Evolutionary conservation across 2,329 filamentous ascomycete species (phyloP).

Genomic region (Hypoxylon sp.): DNA sequence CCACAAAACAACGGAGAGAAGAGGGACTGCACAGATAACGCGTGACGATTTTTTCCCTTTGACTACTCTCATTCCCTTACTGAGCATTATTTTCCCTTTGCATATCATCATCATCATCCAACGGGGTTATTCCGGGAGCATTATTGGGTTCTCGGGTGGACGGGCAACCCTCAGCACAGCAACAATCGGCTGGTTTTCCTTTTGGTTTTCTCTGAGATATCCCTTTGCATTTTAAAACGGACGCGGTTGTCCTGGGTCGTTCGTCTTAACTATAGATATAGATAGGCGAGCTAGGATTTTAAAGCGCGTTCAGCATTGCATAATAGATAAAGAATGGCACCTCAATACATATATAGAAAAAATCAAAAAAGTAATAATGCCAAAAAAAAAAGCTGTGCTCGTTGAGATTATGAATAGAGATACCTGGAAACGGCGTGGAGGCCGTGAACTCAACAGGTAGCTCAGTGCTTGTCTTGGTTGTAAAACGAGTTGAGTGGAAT

Average conservation of each 20-base stretch:
- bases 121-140: constrained; percentile 27
- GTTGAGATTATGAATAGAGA: not conserved
- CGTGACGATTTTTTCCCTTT: constrained; percentile 33
- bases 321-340: constrained; percentile 35
- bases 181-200: constrained; percentile 42
- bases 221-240: constrained; percentile 34
- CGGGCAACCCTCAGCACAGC: constrained; percentile 15
- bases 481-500: too few species aligned
- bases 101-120: constrained; percentile 21
- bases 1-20: constrained; percentile 19
- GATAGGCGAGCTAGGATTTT: constrained; percentile 16
- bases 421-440: not conserved
- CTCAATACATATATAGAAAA: constrained; percentile 24
- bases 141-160: constrained; percentile 25
- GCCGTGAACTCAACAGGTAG: not conserved
- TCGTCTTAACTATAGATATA: constrained; percentile 24
- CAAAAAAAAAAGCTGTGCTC: constrained; percentile 1
- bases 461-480: not conserved
- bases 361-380: constrained; percentile 39
- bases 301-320: constrained; percentile 12
- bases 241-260: constrained; percentile 22
- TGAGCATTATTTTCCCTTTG: constrained; percentile 17
- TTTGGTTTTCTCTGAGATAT: constrained; percentile 38
- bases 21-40: constrained; percentile 37
- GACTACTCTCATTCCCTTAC: constrained; percentile 15